Evolutionary conservation across 2,329 filamentous ascomycete genomes (phyloP), one percentile per base, ranked within the genome.

Genomic region (Mycocentrospora acerina): DNA sequence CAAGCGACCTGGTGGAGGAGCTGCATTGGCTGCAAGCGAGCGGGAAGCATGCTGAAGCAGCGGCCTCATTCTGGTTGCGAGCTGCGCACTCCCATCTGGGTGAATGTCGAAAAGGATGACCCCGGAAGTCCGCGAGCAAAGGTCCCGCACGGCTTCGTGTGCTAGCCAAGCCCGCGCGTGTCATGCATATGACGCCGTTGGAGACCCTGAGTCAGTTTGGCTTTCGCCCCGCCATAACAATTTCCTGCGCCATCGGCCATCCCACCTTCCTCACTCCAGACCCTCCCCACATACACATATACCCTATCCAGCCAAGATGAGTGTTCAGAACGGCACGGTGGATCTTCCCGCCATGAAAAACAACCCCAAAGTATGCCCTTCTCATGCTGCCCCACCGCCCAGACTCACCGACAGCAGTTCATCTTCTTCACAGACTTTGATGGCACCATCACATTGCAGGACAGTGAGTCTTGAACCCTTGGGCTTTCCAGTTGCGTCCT

Each of bases 391-490:
- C 17, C 31, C 16, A 30, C 14, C 10, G 7, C 44, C 38, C 32
- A 39, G 45, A 44, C 12, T 27, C 8, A 3, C 25, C 37, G 34
- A 48, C 58, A 32, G 63, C 46, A 89, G 71, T 87, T 88, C 75
- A 90, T 98, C 75, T 96, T 98, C 80, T 97, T 97, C 76, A 95
- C 90, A 55, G 93, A 98, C 73, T 97, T 97, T 66, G 93, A 98
- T 71, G 93, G 93, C 60, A 97, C 90, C 37, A 91, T 96, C 66
- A 96, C 91, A 32, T 78, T 82, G 40, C 74, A 81, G 60, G 82
- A 85, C 68, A 82, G 79, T 79, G 60, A 62, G 76, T 72, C 32
- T 39, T 42, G 35, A 44, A 26, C 26, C 28, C 30, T 32, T 28
- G 19, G 9, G 5, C 5, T 9, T 22, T 9, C 9, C 19, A 22